Percentiles rank a stretch among this genome's conserved stretches.
These are phyloP conservation scores for Leccinum solheimii DNA, from an alignment of 1,284 basidiomycete species.

Conservation along the genomic window DNA sequence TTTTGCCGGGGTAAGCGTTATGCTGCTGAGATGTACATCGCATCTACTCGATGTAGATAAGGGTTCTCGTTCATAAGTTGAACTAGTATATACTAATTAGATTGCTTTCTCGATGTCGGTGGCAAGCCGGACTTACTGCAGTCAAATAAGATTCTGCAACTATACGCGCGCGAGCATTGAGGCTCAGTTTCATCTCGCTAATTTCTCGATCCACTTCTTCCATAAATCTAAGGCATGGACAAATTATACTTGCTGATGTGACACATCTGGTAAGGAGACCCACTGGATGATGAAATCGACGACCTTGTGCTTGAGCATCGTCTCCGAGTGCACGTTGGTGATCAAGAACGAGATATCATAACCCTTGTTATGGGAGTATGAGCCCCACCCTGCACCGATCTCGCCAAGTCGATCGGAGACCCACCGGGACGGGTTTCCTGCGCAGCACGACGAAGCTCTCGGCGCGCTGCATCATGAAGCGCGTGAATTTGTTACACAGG, in stretches of 20 bases:
- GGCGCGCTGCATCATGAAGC: conserved; percentile 98
- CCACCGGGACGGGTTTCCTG: conserved; percentile 86
- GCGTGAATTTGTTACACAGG: conserved; percentile 97
- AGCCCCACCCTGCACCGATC: conserved; percentile 5
- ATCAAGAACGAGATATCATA: conserved; percentile 99
- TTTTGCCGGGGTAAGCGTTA: conserved; percentile 5
- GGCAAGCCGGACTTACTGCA: conserved; percentile 51
- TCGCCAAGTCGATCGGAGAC: conserved; percentile 30
- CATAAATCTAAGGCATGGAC: conserved; percentile 73
- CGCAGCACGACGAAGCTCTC: conserved; percentile 96
- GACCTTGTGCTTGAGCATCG: conserved; percentile 99
- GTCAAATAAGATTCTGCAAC: conserved; percentile 91
- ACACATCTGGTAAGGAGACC: conserved; percentile 18
- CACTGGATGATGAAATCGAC: conserved; percentile 99
- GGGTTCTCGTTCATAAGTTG: conserved; percentile 20
- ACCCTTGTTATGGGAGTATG: conserved; percentile 52
- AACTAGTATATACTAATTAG: conserved; percentile 20
- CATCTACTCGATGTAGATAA: conserved; percentile 23
- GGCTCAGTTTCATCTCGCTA: conserved; percentile 86
- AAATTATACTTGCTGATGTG: neutral
- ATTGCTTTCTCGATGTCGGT: neutral
- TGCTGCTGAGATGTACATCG: conserved; percentile 21
- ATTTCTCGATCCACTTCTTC: conserved; percentile 95
- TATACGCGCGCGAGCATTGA: conserved; percentile 95
- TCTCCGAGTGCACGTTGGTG: conserved; percentile 95